Conservation (phyloP, 2,329 filamentous ascomycete genomes). For the Colletotrichum salicis region DNA sequence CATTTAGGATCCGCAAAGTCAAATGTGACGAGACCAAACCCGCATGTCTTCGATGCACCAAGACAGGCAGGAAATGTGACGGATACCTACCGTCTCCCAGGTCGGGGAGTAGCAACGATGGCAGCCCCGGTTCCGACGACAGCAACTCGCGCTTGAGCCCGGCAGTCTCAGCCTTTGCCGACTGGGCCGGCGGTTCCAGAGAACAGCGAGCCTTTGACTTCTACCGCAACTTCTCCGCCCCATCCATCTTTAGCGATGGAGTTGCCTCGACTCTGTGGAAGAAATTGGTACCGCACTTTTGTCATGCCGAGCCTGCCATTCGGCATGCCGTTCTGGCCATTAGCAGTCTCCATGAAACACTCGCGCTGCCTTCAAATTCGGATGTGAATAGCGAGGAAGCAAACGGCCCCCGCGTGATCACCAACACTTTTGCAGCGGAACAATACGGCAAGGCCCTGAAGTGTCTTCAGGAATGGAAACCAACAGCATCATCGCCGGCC, state of each 20-base stretch:
- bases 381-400: not conserved
- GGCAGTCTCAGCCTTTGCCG: conserved; percentile 10
- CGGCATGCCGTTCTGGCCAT: conserved; percentile 62
- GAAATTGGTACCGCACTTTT: conserved; percentile 56
- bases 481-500: conserved; percentile 37
- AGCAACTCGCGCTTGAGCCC: conserved; percentile 21
- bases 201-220: conserved; percentile 46
- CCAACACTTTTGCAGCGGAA: conserved; percentile 48
- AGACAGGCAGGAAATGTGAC: conserved; percentile 66
- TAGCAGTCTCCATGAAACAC: conserved; percentile 56
- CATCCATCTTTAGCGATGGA: conserved; percentile 50
- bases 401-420: not conserved
- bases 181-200: conserved; percentile 5
- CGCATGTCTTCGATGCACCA: conserved; percentile 62
- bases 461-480: conserved; percentile 50
- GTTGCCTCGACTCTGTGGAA: conserved; percentile 57
- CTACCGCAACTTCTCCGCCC: conserved; percentile 49
- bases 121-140: conserved; percentile 33
- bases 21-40: conserved; percentile 68
- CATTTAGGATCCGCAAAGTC: conserved; percentile 60
- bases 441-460: conserved; percentile 63
- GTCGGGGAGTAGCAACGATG: conserved; percentile 34
- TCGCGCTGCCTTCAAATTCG: conserved; percentile 19
- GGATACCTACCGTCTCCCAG: conserved; percentile 55
- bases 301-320: conserved; percentile 56